Evolutionary conservation across 768 basidiomycete species (phyloP).

Genomic region (Hebeloma cylindrosporum): DNA sequence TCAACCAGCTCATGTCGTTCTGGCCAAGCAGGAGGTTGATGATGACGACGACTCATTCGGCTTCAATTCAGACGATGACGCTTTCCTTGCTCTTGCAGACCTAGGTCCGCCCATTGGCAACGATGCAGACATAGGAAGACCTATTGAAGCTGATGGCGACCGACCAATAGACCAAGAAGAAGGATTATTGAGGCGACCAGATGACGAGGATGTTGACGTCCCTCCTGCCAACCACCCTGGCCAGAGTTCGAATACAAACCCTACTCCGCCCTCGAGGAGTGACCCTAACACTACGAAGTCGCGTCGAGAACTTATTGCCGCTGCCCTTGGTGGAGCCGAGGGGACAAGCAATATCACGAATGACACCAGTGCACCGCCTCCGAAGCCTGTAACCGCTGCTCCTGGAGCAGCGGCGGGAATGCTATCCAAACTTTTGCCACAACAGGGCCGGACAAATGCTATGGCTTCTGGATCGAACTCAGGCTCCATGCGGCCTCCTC

Average conservation of each 20-base stretch:
- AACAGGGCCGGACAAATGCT: too few species aligned
- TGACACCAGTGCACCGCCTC: background rate
- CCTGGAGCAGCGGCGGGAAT: too few species aligned
- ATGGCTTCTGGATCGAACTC: too few species aligned
- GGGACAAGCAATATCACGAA: too few species aligned
- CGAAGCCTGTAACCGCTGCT: too few species aligned
- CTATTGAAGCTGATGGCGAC: slow-evolving; percentile 40
- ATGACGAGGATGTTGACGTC: slow-evolving; percentile 15
- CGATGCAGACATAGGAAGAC: slow-evolving; percentile 44
- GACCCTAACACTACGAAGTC: slow-evolving; percentile 1
- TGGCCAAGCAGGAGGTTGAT: slow-evolving; percentile 14
- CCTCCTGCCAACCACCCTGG: slow-evolving; percentile 6
- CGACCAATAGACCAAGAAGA: slow-evolving; percentile 47
- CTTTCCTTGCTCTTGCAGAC: slow-evolving; percentile 58
- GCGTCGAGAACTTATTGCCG: background rate
- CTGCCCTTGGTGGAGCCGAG: too few species aligned
- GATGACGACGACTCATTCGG: slow-evolving; percentile 44
- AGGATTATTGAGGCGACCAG: slow-evolving; percentile 24
- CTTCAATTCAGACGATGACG: slow-evolving; percentile 67
- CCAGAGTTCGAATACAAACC: background rate
- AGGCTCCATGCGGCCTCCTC: slow-evolving; percentile 8
- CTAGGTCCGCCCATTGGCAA: slow-evolving; percentile 42
- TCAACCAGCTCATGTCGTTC: background rate
- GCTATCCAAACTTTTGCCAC: too few species aligned
- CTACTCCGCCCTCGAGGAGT: slow-evolving; percentile 1